phyloP scores from a whole-genome alignment of 2,329 filamentous ascomycete species.

The Malbranchea zuffiana region DNA sequence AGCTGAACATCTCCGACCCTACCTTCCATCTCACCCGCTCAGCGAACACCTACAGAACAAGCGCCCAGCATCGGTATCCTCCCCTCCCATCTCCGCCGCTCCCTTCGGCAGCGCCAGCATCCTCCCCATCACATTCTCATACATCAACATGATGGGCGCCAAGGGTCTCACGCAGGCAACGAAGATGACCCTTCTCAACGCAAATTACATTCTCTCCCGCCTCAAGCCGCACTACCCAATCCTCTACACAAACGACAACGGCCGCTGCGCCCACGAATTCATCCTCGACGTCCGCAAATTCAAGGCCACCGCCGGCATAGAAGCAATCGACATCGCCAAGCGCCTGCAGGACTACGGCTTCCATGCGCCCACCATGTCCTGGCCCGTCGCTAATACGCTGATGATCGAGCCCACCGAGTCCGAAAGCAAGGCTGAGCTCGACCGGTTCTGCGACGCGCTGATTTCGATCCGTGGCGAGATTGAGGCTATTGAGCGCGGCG shows the following conservation, averaged over 20 bases:
- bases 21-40: constrained; percentile 61
- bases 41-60: constrained; percentile 38
- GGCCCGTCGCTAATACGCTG: constrained; percentile 86
- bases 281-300: constrained; percentile 83
- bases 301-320: constrained; percentile 69
- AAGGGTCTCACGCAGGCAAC: constrained; percentile 78
- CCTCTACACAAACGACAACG: constrained; percentile 82
- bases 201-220: constrained; percentile 88
- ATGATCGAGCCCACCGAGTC: constrained; percentile 98
- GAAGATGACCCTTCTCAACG: constrained; percentile 85
- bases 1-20: constrained; percentile 64
- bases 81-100: constrained; percentile 64
- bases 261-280: constrained; percentile 92
- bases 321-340: constrained; percentile 93
- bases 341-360: constrained; percentile 95
- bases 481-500: constrained; percentile 66
- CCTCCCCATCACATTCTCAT: constrained; percentile 86
- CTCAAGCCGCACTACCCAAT: constrained; percentile 80
- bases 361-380: constrained; percentile 94
- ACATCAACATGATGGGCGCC: constrained; percentile 86
- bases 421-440: constrained; percentile 82
- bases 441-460: constrained; percentile 83
- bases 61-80: constrained; percentile 32
- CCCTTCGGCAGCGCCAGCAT: constrained; percentile 84
- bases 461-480: constrained; percentile 83